These are phyloP conservation scores for Pseudopithomyces chartarum DNA, from an alignment of 2,329 filamentous ascomycete genomes.

Conservation along the genomic window DNA sequence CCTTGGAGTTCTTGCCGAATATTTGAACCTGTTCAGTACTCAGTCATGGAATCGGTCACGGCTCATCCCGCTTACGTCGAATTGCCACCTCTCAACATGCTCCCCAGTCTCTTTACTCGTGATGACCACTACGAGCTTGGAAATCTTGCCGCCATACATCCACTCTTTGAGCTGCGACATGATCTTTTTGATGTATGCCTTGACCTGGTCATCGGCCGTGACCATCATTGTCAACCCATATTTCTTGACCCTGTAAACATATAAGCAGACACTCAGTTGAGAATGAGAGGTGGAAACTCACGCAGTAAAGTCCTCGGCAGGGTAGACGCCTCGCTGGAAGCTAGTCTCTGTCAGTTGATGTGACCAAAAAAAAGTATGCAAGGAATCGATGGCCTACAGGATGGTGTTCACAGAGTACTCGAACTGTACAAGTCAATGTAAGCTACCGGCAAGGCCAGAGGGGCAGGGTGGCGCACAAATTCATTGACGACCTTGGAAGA, in stretches of 20 bases:
- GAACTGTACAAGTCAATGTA: constrained; percentile 61
- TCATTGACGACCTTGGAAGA: constrained; percentile 89
- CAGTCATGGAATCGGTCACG: constrained; percentile 38
- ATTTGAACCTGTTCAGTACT: constrained; percentile 59
- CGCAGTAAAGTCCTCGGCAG: constrained; percentile 93
- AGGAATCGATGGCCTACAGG: constrained; percentile 61
- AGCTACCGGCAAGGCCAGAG: not conserved
- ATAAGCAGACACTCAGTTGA: constrained; percentile 3
- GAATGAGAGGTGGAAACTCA: constrained; percentile 33
- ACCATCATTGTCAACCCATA: constrained; percentile 99
- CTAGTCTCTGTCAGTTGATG: constrained; percentile 51
- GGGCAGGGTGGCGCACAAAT: constrained; percentile 70
- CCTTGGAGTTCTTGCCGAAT: constrained; percentile 57
- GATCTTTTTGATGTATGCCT: constrained; percentile 99
- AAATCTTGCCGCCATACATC: constrained; percentile 97
- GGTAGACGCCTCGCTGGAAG: constrained; percentile 81
- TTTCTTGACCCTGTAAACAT: constrained; percentile 77
- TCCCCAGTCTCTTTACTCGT: constrained; percentile 97
- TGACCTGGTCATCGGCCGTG: constrained; percentile 95
- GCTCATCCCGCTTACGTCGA: constrained; percentile 67
- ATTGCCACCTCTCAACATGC: constrained; percentile 96
- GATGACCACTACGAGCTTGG: constrained; percentile 94
- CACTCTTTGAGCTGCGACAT: constrained; percentile 97
- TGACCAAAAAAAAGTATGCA: rapidly evolving
- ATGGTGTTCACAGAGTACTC: constrained; percentile 99